Conservation (phyloP, 2,329 filamentous ascomycete species). For the Penicillium sp. region DNA sequence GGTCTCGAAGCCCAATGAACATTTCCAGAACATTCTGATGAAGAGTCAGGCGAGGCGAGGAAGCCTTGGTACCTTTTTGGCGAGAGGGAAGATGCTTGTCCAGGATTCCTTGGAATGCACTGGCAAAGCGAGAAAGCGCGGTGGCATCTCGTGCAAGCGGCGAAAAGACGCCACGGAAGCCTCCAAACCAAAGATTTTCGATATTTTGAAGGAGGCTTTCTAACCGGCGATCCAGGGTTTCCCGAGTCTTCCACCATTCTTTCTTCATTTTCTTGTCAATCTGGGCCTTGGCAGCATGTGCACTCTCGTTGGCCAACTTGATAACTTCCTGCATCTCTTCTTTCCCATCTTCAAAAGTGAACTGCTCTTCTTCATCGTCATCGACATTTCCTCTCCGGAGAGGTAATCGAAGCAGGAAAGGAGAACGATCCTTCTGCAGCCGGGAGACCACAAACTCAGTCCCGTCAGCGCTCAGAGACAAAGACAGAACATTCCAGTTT, state of each 20-base stretch:
- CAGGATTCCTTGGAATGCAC: conserved; percentile 74
- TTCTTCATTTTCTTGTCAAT: conserved; percentile 72
- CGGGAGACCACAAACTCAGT: conserved; percentile 90
- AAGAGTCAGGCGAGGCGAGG: conserved; percentile 53
- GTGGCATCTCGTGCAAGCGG: conserved; percentile 64
- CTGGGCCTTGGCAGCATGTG: conserved; percentile 72
- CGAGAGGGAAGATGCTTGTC: conserved; percentile 85
- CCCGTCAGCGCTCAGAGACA: conserved; percentile 77
- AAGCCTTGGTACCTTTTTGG: conserved; percentile 57
- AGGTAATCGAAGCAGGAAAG: conserved; percentile 84
- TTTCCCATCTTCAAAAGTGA: conserved; percentile 79
- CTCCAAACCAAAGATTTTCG: conserved; percentile 91
- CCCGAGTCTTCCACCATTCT: conserved; percentile 87
- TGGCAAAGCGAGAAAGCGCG: conserved; percentile 72
- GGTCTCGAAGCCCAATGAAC: conserved; percentile 81
- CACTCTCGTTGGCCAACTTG: conserved; percentile 75
- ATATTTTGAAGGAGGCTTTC: conserved; percentile 79
- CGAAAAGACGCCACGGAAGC: conserved; percentile 92
- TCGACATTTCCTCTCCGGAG: conserved; percentile 78
- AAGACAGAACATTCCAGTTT: conserved; percentile 81
- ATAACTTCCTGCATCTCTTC: conserved; percentile 82
- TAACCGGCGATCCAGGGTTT: conserved; percentile 74
- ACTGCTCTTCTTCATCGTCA: conserved; percentile 73
- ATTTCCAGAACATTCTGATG: conserved; percentile 75
- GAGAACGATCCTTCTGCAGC: conserved; percentile 70